Evolutionary conservation across 176 grass and related monocot species (phyloP).

Genomic region (Poa pratensis): DNA sequence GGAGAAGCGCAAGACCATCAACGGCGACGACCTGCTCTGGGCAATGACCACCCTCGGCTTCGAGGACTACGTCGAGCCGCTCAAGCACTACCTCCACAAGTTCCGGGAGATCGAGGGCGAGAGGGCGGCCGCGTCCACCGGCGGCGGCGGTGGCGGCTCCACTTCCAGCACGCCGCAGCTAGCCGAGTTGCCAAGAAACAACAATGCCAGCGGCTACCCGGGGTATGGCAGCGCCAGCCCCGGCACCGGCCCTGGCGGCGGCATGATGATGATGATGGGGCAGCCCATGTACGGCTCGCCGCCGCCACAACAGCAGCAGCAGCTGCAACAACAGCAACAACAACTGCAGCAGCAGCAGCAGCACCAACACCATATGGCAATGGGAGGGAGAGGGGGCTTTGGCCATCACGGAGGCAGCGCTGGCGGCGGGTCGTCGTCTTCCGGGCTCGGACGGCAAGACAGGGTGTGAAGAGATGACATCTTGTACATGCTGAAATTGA

Average conservation of each 20-base stretch:
- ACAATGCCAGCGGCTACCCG: conserved; percentile 44
- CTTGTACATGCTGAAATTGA: background rate
- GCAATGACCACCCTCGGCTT: conserved; percentile 97
- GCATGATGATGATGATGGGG: conserved; percentile 67
- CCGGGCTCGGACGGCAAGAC: conserved; percentile 53
- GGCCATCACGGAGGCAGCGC: conserved; percentile 27
- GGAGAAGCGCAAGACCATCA: conserved; percentile 99
- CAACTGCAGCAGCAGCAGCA: conserved; percentile 18
- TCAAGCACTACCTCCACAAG: conserved; percentile 95
- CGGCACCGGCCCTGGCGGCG: conserved; percentile 20
- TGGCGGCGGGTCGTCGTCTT: conserved; percentile 42
- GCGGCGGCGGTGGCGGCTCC: background rate
- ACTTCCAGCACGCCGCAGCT: conserved; percentile 30
- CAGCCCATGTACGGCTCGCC: conserved; percentile 67
- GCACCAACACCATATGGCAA: conserved; percentile 52
- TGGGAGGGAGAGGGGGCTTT: conserved; percentile 55
- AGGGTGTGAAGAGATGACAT: conserved; percentile 45
- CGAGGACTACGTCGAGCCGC: conserved; percentile 94
- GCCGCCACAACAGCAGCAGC: background rate
- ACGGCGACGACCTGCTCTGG: conserved; percentile 98
- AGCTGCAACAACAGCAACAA: conserved; percentile 18
- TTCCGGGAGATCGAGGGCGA: conserved; percentile 96
- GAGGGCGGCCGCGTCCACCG: conserved; percentile 40
- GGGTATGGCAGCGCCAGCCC: conserved; percentile 14
- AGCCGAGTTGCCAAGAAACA: conserved; percentile 2